A percentile compares a stretch with the other conserved stretches of the same genome.
Evolutionary conservation across 345 rosid species (phyloP).

Genomic region (Melaleuca quinquenervia): DNA sequence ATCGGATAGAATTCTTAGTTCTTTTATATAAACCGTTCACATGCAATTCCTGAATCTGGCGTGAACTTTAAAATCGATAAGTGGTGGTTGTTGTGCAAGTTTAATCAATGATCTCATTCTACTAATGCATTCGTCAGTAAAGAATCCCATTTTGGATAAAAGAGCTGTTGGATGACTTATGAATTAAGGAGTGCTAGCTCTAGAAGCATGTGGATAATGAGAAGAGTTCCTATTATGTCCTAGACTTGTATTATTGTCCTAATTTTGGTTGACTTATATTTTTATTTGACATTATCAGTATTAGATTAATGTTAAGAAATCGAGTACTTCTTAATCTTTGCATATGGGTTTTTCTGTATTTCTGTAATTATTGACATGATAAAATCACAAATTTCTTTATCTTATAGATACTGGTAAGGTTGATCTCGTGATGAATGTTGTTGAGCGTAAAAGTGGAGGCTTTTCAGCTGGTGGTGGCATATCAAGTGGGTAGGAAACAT

Average conservation of each 20-base stretch:
- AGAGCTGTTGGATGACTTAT: background rate
- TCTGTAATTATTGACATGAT: background rate
- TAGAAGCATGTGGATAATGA: background rate
- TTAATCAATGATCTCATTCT: background rate
- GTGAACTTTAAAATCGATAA: background rate
- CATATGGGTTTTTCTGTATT: background rate
- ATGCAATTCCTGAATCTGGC: background rate
- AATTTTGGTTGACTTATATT: background rate
- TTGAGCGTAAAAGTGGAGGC: conserved; percentile 93
- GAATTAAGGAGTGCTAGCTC: background rate
- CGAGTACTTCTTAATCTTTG: background rate
- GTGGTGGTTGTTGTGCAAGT: background rate
- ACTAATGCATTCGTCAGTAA: background rate
- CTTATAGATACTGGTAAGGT: conserved; percentile 68
- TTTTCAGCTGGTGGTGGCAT: conserved; percentile 96
- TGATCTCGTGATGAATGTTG: conserved; percentile 87
- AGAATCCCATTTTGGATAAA: background rate
- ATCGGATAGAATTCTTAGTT: background rate
- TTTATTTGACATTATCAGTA: background rate
- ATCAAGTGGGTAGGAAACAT: conserved; percentile 67
- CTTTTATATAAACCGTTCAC: background rate
- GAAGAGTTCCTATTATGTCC: background rate
- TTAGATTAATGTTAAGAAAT: background rate
- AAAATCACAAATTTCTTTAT: background rate
- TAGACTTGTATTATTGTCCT: background rate